Evolutionary conservation across 2,329 filamentous ascomycete genomes (phyloP), one percentile per base, ranked within the genome.

Genomic region (Neopestalotiopsis sp.): DNA sequence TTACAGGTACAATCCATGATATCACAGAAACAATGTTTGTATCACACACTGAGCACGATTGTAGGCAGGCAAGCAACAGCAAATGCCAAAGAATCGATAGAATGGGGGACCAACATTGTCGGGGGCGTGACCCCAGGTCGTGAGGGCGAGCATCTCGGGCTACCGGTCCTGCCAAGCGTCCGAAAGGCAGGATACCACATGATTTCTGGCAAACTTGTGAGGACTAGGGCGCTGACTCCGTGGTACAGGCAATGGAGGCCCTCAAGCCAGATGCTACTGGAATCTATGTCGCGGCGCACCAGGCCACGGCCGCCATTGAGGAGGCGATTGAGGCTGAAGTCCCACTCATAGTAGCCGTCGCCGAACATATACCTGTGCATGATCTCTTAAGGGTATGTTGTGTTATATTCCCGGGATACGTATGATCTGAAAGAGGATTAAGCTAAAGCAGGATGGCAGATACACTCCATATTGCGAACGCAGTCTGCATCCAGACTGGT

Each of bases 321-420:
- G 92, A 95, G 77, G 92, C 93, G 1, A 92, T 94, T 66, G 92
- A 91, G 78, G 91, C 91, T 1, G 91, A 94, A 76, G 90, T 94
- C 0, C 90, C 91, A 1, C 83, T 94, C n/a, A 90, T 94, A 64
- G 90, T 93, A 28, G 90, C 90, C 20, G 91, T 94, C 20, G 91
- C 92, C 12, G 92, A 94, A 76, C 91, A 93, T 75, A 92, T 94
- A 70, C 91, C 91, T 2, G 80, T 94, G 56, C 91, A 93, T 78
- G 91, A 94, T 74, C 88, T 93, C 59, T 82, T 94, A 73, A 85
- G 90, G 73, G 91, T 91, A 80, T 14, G 65, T 38, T 32, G 17
- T 24, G 45, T 3, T 20, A 14, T 12, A 32, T 20, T n/a, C n/a
- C 30, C 6, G 10, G 34, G 13, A 28, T 9, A 14, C 17, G 30